Evolutionary conservation across 441 rosid species (phyloP).

Genomic region (Lepidium campestre): DNA sequence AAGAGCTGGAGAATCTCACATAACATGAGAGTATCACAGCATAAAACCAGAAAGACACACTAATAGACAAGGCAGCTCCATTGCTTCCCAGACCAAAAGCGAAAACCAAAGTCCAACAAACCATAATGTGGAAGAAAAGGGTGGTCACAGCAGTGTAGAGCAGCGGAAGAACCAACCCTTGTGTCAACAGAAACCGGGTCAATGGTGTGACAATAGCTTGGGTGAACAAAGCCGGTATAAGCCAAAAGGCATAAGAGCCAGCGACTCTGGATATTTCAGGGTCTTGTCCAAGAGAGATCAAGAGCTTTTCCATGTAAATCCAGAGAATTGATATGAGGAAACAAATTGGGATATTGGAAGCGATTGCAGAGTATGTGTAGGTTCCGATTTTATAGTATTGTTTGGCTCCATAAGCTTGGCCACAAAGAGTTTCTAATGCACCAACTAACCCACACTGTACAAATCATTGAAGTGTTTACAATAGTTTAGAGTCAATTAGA

Average conservation of each 20-base stretch:
- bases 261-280: constrained; percentile 39
- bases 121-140: constrained; percentile 12
- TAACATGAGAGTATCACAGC: constrained; percentile 6
- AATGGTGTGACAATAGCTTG: constrained; percentile 19
- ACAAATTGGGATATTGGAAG: constrained; percentile 35
- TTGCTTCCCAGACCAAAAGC: constrained; percentile 6
- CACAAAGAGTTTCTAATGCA: constrained; percentile 57
- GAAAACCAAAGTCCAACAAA: constrained; percentile 12
- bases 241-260: constrained; percentile 34
- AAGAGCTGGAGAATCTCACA: constrained; percentile 17
- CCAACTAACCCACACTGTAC: constrained; percentile 42
- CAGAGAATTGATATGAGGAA: constrained; percentile 39
- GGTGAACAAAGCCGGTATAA: constrained; percentile 45
- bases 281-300: constrained; percentile 39
- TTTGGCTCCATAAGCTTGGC: constrained; percentile 62
- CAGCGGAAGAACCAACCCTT: constrained; percentile 24
- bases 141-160: constrained; percentile 8
- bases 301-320: constrained; percentile 45
- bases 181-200: constrained; percentile 18
- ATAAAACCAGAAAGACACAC: constrained; percentile 21
- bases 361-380: constrained; percentile 37
- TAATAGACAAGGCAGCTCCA: constrained; percentile 25
- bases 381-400: constrained; percentile 42
- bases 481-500: not conserved
- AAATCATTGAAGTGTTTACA: not conserved